Evolutionary conservation across 192 early-diverging fungal genomes (phyloP).

Genomic region (Phlyctochytrium planicorne): DNA sequence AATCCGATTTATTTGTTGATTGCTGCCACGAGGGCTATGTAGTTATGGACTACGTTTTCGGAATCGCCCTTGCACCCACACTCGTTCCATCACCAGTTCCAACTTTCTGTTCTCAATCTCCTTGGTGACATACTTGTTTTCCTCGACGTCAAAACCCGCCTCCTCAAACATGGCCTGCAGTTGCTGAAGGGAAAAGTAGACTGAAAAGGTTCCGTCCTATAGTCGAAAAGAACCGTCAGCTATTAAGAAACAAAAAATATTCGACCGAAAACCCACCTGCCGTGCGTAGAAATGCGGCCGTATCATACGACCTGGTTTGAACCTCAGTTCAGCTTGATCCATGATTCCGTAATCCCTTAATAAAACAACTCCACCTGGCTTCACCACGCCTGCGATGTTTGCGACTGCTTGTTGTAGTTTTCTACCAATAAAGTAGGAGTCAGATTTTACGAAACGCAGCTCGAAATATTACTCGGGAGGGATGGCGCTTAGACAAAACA

Average conservation of each 20-base stretch:
- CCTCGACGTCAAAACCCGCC: constrained; percentile 41
- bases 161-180: constrained; percentile 33
- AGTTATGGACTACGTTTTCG: no score
- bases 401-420: constrained; percentile 32
- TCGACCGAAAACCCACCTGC: no score
- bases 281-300: constrained; percentile 46
- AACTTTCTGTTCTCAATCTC: constrained; percentile 48
- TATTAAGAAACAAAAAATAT: background rate
- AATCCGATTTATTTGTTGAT: no score
- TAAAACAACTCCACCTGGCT: constrained; percentile 47
- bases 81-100: constrained; percentile 47
- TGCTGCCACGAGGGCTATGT: no score
- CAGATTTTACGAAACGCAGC: background rate
- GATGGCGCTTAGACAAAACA: constrained; percentile 52
- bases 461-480: constrained; percentile 40
- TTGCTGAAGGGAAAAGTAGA: constrained; percentile 41
- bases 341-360: constrained; percentile 53
- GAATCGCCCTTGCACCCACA: constrained; percentile 55
- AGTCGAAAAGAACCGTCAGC: no score
- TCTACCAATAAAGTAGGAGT: constrained; percentile 12
- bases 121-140: constrained; percentile 42
- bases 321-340: constrained; percentile 53
- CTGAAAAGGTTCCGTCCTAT: constrained; percentile 54
- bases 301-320: constrained; percentile 48
- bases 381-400: constrained; percentile 44